Base-by-base conservation (phyloP, 306 rosid species). In the Cicer pinnatifidum region DNA sequence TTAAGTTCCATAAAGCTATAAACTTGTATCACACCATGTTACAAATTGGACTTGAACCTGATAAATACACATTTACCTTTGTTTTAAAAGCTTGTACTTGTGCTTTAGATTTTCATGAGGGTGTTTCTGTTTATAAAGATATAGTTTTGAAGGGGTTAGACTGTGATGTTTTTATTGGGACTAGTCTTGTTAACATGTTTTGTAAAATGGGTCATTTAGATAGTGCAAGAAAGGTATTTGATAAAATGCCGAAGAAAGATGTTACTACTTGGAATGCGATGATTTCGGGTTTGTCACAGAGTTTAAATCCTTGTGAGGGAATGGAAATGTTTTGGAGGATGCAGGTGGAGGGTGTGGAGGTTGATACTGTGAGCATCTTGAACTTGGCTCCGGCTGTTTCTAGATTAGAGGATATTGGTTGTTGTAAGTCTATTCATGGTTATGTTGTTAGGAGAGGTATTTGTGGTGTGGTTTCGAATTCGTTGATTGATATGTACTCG, bases 311-410 rank as follows among this genome's bases (percentile, higher is more conserved):
- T 16, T 15, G 8, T 40, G 81, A 78, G 44, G 96, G 90, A 1
- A 37, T 85, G 79, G 83, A 44, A 45, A 74, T 80, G 19, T 78
- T 88, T 60, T 45, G 71, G 82, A 79, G 53, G 10, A 87, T 85
- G 88, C 91, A 79, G 48, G 56, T 70, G 73, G 81, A 67, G 50
- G 84, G 85, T 70, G 11, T 84, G 51, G 80, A 69, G 73, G 87
- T 84, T 5, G 84, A 82, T 65, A 64, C 70, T 13, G 90, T 88
- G 68, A 88, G 91, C 81, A 78, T 90, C 82, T 81, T 87, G 72
- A 88, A 87, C 81, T 62, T 90, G 85, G 88, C 91, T 64, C 90
- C 88, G 2, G 96, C 93, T 20, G 89, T 90, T 65, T 82, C 85
- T 12, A 81, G 71, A 51, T 68, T 88, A 15, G 80, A 44, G 38